Conservation (phyloP, 768 basidiomycete species). For the Infundibulicybe gibba region DNA sequence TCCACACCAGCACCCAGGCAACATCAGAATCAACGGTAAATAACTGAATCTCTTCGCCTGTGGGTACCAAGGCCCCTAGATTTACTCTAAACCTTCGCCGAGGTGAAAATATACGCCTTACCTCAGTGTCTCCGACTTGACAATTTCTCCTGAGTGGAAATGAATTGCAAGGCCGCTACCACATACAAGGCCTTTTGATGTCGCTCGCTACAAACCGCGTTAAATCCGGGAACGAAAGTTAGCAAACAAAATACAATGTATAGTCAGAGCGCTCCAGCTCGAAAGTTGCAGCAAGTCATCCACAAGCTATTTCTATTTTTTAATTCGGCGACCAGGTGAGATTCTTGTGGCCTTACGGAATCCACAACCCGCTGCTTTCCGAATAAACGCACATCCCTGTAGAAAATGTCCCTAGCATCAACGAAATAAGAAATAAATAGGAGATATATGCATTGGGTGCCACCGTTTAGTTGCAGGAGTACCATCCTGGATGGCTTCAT, state of each 20-base stretch:
- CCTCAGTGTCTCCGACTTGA: slow-evolving; percentile 60
- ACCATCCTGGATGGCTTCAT: slow-evolving; percentile 56
- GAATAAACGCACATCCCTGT: slow-evolving; percentile 80
- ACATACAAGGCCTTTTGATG: slow-evolving; percentile 84
- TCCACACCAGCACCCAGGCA: slow-evolving; percentile 87
- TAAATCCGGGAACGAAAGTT: neutral
- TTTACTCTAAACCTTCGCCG: neutral
- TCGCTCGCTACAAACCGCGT: slow-evolving; percentile 61
- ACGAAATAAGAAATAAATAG: slow-evolving; percentile 4
- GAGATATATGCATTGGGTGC: neutral
- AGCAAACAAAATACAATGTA: slow-evolving; percentile 53
- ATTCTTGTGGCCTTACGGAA: slow-evolving; percentile 38
- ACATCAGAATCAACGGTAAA: slow-evolving; percentile 55
- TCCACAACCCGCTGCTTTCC: slow-evolving; percentile 77
- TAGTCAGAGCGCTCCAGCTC: slow-evolving; percentile 68
- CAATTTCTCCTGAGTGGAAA: slow-evolving; percentile 48
- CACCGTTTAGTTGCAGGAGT: slow-evolving; percentile 66
- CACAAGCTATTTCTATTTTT: slow-evolving; percentile 54
- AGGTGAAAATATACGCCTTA: slow-evolving; percentile 16
- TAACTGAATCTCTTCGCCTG: slow-evolving; percentile 63
- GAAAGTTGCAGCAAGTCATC: slow-evolving; percentile 90
- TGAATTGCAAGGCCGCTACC: slow-evolving; percentile 61
- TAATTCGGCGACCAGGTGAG: neutral
- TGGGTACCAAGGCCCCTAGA: slow-evolving; percentile 71
- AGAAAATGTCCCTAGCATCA: slow-evolving; percentile 86